Base-by-base conservation (phyloP, 1,139 yeast species). In the Meyerozyma carpophila region DNA sequence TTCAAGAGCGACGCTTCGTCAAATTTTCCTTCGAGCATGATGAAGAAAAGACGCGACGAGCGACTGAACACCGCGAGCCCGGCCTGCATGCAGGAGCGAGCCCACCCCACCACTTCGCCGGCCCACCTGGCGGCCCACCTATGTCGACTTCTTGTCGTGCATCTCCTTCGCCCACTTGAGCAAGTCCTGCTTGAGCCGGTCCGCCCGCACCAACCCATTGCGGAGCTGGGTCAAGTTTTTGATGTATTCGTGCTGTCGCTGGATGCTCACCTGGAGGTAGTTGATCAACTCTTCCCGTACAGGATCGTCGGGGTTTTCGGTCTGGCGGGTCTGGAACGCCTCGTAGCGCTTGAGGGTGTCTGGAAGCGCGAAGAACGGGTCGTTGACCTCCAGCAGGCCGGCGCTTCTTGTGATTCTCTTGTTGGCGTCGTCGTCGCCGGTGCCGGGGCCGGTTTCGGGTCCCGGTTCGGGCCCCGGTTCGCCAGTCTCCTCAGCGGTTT, bases 1-100 rank as follows among this genome's bases (percentile, higher is more conserved):
- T 93, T 93, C 63, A 94, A 80, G 57, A 90, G 79, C 49, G 91
- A 79, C 49, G 98, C 96, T 73, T 90, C 91, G 59, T 85, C 93
- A 57, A 93, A 87, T 74, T 90, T 90, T 55, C 97, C 98, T 81
- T 93, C 98, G 74, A 93, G 82, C 98, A 93, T 93, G 14, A 21
- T 31, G 34, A 31, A 31, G 13, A 13, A 31, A 14, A 13, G 34
- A 31, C 16, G 20, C 34, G 34, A 4, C 34, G 34, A 8, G 32
- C 16, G 34, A 11, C 18, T 8, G 18, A 13, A 8, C 6, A 9
- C 8, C 9, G 34, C 32, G 28, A 8, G n/a, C 10, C 28, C 3
- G 13, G 5, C 3, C 7, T 27, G 13, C 6, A 13, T 27, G 29
- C 29, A 27, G 29, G 29, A 27, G 2, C 4, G 13, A 4, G 13